Base-by-base conservation (phyloP, 805 yeast species). In the Metschnikowia aberdeeniae region DNA sequence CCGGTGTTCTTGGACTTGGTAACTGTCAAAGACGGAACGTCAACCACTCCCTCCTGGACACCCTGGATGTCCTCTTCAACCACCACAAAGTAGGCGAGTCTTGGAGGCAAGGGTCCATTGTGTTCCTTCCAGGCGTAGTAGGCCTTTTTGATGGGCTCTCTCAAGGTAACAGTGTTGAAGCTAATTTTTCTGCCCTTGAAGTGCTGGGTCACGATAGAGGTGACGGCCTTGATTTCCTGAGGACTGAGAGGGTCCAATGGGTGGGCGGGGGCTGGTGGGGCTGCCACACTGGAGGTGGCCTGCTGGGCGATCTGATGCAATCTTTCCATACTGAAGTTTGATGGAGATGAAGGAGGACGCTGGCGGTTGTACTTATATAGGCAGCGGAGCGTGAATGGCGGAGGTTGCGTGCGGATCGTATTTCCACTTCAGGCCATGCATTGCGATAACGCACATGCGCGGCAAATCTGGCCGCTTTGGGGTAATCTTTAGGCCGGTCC, bases 241-340 rank as follows among this genome's bases (percentile, higher is more conserved):
- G 78, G 73, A 39, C 83, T 66, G 51, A 85, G 75, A 9, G 90
- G 92, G 67, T 85, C 90, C 60, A 84, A 70, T 12, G 88, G 88
- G 64, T 82, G 86, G 12, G 68, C 68, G 48, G 86, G 83, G 3
- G 70, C 60, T 41, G 81, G 67, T 39, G 84, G 83, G 24, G 82
- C 70, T 30, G 72, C 66, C 43, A 65, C 62, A 32, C 82, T 70
- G 34, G 84, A 79, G 13, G 81, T 75, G 35, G 85, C 71, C 61
- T 81, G 87, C 34, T 72, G 60, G 36, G 85, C 83, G 46, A 81
- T 72, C 68, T 81, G 86, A 56, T 73, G 75, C 58, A 81, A 72
- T 70, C 87, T 79, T 65, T 81, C 84, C 86, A 81, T 81, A 19
- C 24, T 42, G 9, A 22, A 29, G 24, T 34, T 11, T 19, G 27